Base-by-base conservation (phyloP, 1,284 basidiomycete genomes). In the Tremellales sp. region DNA sequence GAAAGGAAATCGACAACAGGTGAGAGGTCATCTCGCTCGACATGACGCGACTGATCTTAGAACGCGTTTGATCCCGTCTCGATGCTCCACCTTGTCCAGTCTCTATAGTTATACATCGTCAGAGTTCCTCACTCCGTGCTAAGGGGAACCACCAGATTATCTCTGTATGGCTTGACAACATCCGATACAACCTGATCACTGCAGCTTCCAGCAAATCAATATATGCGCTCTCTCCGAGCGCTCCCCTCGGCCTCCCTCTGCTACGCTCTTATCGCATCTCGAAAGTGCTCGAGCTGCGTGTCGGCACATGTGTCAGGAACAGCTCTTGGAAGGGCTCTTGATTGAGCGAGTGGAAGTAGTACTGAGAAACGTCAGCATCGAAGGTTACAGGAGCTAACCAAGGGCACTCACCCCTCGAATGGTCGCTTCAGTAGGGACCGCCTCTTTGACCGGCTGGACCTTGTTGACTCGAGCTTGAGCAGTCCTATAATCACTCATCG, bases 341-440 rank as follows among this genome's bases (percentile, higher is more conserved):
- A 54, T 72, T 71, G 52, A 70, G 57, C 35, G 68, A 85, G 75
- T 96, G 92, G 76, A 88, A 96, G 75, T 96, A 97, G 75, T 89
- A 94, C 56, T 68, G 49, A 10, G 26, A 36, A n/a, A 17, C 13
- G 26, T 15, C 17, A 26, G 27, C 5, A 25, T 36, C 25, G 40
- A 24, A 12, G n/a, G 24, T 19, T 13, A 24, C 31, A n/a, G n/a
- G n/a, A n/a, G n/a, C n/a, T n/a, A n/a, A 35, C 26, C 33, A 19
- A 37, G 29, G 23, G 21, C 11, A 60, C 66, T 58, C 46, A 69
- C 67, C 12, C 70, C 70, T 46, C 64, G 51, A n/a, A 72, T 62
- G 0, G 70, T 75, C 13, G 71, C 65, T 45, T 63, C 67, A 4
- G 61, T 52, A 37, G 53, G 43, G 11, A 44, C 45, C 1, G 45